Conservation (phyloP, 176 grass and related monocot species). For the Ensete ventricosum region DNA sequence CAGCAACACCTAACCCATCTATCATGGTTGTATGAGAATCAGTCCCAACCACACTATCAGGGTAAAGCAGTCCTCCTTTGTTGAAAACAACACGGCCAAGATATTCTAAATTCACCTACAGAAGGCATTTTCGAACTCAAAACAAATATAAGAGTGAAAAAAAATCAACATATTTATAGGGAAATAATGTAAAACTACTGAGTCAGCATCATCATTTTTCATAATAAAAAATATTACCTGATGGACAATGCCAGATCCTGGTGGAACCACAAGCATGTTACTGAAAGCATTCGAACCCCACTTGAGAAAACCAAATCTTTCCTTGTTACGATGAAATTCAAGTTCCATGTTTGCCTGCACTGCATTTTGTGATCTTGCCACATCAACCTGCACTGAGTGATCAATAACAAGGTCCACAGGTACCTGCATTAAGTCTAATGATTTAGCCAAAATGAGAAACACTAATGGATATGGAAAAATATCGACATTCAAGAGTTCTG, state of each 20-base stretch:
- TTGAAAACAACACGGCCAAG: conserved; percentile 91
- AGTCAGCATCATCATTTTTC: background rate
- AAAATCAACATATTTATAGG: background rate
- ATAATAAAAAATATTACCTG: conserved; percentile 44
- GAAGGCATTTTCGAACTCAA: background rate
- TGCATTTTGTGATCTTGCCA: conserved; percentile 82
- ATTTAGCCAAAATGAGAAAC: background rate
- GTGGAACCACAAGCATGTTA: conserved; percentile 99
- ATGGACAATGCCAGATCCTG: conserved; percentile 96
- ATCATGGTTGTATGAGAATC: conserved; percentile 97
- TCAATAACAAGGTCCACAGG: conserved; percentile 97
- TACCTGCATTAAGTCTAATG: conserved; percentile 38
- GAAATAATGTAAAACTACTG: background rate
- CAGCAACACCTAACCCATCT: conserved; percentile 93
- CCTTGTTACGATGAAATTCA: conserved; percentile 88
- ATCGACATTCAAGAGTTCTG: background rate
- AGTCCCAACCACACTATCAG: conserved; percentile 85
- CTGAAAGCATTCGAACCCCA: conserved; percentile 88
- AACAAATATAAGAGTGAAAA: conserved; percentile 5
- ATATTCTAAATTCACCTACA: conserved; percentile 94
- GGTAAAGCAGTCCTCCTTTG: conserved; percentile 84
- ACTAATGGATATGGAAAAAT: background rate
- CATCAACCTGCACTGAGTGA: conserved; percentile 96
- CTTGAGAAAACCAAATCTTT: conserved; percentile 86
- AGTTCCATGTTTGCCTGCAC: conserved; percentile 78